A percentile compares a stretch with the other conserved stretches of the same genome.
Conservation (phyloP, 2,329 filamentous ascomycete genomes). For the Thielaviopsis populi region DNA sequence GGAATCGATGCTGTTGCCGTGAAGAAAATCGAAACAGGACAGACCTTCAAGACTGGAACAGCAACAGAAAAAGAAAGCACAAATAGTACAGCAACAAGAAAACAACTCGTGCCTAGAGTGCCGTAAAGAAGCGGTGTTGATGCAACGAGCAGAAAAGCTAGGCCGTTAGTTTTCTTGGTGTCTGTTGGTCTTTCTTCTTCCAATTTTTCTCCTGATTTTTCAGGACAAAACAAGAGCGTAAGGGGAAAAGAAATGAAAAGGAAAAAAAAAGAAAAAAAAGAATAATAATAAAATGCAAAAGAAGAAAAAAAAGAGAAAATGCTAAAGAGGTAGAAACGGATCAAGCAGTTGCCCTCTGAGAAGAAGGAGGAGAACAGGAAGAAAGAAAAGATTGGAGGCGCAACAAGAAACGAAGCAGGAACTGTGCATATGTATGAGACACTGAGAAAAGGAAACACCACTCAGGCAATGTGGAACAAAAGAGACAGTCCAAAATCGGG, state of each 20-base stretch:
- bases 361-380: not conserved
- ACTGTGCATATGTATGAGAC: not conserved
- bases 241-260: constrained; percentile 10
- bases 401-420: not conserved
- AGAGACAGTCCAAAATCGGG: not conserved
- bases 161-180: not conserved
- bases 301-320: not conserved
- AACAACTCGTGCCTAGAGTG: not conserved
- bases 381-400: not conserved
- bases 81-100: not conserved
- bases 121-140: not conserved
- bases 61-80: constrained; percentile 17
- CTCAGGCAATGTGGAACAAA: not conserved
- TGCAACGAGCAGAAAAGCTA: not conserved
- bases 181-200: not conserved
- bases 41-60: constrained; percentile 17
- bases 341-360: not conserved
- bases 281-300: not conserved
- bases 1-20: not conserved
- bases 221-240: not conserved
- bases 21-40: not conserved
- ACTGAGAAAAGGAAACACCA: not conserved
- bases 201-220: constrained; percentile 12
- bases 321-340: not conserved
- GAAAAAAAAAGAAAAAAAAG: not conserved